Base-by-base conservation (phyloP, 805 yeast species). In the Danielia oregonensis region DNA sequence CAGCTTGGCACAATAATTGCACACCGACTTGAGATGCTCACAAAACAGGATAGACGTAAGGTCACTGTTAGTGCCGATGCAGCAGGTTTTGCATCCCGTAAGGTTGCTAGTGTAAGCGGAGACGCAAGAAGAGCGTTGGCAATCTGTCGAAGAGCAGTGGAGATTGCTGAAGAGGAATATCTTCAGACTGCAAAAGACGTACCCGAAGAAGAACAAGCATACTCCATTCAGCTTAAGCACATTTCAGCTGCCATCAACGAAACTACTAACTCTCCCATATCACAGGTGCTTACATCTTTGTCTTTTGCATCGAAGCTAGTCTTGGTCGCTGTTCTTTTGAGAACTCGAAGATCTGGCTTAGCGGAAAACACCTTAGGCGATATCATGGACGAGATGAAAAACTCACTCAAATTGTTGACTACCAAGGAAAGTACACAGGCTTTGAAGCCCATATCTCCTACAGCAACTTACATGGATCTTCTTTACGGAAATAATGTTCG, bases 51-150 rank as follows among this genome's bases (percentile, higher is more conserved):
- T 51, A 52, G 54, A 29, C 56, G 70, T 40, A 73, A 72, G 32
- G 67, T 78, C 33, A 54, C 64, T 4, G 67, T 78, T 11, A 67
- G 70, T 12, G 65, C 70, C 14, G 95, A 85, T 52, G 96, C 98
- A 0, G 76, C 89, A 44, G 91, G 83, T 39, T 88, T 84, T 65
- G 96, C 96, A 0, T 78, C 96, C 2, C 74, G 97, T 59, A 89
- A 88, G 57, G 94, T 93, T 28, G 96, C 97, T 4, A 79, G 93
- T 61, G 97, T 93, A 3, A 85, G 94, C 55, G 98, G 99, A 39
- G 99, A 93, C 66, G 98, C 97, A 1, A 71, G 99, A 51, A 68
- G 97, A 39, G 97, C 96, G 0, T 65, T 93, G 36, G 83, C 83
- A 37, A 84, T 93, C 16, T 84, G 96, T 52, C 72, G 89, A 24